Percentiles rank a stretch among this genome's conserved stretches.
Conservation (phyloP, 2,329 filamentous ascomycete species). For the Scedosporium apiospermum region DNA sequence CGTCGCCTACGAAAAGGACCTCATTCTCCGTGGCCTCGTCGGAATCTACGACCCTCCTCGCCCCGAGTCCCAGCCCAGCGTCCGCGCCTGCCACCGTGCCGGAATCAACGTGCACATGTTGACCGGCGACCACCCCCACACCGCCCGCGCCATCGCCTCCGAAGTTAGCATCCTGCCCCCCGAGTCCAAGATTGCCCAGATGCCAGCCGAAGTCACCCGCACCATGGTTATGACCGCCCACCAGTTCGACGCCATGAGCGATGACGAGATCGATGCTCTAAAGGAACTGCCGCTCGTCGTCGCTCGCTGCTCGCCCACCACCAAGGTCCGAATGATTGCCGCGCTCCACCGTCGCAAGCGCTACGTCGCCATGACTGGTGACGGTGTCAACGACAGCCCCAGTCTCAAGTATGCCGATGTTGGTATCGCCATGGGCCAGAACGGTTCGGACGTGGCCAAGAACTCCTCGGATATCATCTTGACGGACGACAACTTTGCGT, state of each 20-base stretch:
- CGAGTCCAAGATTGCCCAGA: slow-evolving; percentile 26
- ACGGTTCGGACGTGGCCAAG: slow-evolving; percentile 61
- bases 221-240: slow-evolving; percentile 53
- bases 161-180: slow-evolving; percentile 51
- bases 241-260: slow-evolving; percentile 53
- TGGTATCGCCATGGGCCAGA: slow-evolving; percentile 60
- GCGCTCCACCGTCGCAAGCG: slow-evolving; percentile 55
- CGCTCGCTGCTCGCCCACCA: slow-evolving; percentile 60
- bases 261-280: slow-evolving; percentile 52
- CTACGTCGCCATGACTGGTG: slow-evolving; percentile 61
- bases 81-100: slow-evolving; percentile 48
- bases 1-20: slow-evolving; percentile 44
- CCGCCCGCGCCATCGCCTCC: slow-evolving; percentile 50
- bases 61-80: slow-evolving; percentile 52
- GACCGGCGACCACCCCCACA: slow-evolving; percentile 58
- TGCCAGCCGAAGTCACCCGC: slow-evolving; percentile 38
- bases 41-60: slow-evolving; percentile 66
- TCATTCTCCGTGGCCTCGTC: slow-evolving; percentile 57
- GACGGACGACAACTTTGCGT: slow-evolving; percentile 58
- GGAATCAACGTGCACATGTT: slow-evolving; percentile 61
- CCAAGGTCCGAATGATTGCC: slow-evolving; percentile 67
- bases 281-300: slow-evolving; percentile 57
- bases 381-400: slow-evolving; percentile 62
- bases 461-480: slow-evolving; percentile 56
- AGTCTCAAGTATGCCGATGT: slow-evolving; percentile 59